Evolutionary conservation across 352 stramenopile genomes (phyloP), one percentile per base, ranked within the genome.

Genomic region (Pythium diclinum): DNA sequence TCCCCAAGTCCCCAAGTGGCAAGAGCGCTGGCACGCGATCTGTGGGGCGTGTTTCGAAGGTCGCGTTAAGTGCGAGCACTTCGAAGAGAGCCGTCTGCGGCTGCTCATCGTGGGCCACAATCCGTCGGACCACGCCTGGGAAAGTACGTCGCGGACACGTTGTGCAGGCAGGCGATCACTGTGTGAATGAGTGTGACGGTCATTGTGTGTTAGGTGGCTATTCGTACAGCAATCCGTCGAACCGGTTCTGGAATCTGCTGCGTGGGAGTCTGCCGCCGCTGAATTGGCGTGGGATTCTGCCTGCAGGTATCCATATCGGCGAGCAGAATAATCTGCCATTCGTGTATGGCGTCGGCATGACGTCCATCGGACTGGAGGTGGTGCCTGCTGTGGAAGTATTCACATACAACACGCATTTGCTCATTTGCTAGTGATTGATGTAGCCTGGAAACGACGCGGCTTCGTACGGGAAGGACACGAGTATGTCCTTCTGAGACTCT

Each of bases 81-180:
- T 77, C 55, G 61, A 49, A 6, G 89, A 96, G 56, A 64, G 59
- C 6, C 78, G 82, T 21, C 74, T 97, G 36, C 79, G 83, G 8
- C 66, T 97, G 36, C 74, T 97, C 42, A 84, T 97, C 60, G 82
- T 96, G 1, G 89, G 89, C 0, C 88, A 96, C 73, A 97, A 97
- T 56, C 89, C 89, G 9, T 96, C 87, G 0, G 85, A 95, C 36
- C 86, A 96, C 77, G 89, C 89, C n/a, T 97, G 89, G 88, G 72
- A 80, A 44, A 89, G 78, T 79, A 65, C 62, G 65, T 66, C 19
- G n/a, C 21, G 2, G 13, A 3, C 40, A 36, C 25, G 2, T 54
- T 3, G 3, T 38, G 1, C 33, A 25, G 19, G 10, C n/a, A 33
- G 17, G 8, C 33, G 19, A 59, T 32, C 13, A 55, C 51, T 47